Percentiles rank a stretch among this genome's conserved stretches.
Evolutionary conservation across 169 alveolate genomes (phyloP).

Genomic region (Cryptosporidium ryanae): DNA sequence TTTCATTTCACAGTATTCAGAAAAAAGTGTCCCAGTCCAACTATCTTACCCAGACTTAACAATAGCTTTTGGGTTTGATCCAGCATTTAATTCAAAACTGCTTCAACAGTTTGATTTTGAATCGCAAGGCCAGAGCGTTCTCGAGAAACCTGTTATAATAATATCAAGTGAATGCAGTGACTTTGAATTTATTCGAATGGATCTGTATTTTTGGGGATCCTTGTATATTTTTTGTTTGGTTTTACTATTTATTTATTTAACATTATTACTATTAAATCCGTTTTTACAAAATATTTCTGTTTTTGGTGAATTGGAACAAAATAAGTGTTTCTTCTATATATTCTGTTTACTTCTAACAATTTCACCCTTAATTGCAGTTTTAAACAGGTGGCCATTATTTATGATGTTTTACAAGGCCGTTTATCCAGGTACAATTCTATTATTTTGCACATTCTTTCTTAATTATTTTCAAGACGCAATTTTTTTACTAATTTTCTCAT

Average conservation of each 20-base stretch:
- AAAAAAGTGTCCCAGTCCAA: constrained; percentile 20
- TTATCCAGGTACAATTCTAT: constrained; percentile 6
- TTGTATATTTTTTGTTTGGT: constrained; percentile 2
- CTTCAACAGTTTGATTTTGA: constrained; percentile 1
- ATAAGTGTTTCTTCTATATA: constrained; percentile 1
- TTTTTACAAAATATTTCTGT: neutral
- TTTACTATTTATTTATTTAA: neutral
- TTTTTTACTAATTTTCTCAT: neutral
- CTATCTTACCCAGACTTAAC: constrained; percentile 22
- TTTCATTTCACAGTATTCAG: neutral
- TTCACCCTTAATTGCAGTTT: constrained; percentile 33
- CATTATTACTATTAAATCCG: neutral
- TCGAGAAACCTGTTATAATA: constrained; percentile 43
- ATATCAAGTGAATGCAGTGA: constrained; percentile 44
- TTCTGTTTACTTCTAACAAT: constrained; percentile 9
- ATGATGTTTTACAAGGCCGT: constrained; percentile 62
- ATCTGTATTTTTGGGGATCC: constrained; percentile 53
- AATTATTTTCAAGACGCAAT: constrained; percentile 26
- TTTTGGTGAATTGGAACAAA: neutral
- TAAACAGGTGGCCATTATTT: constrained; percentile 19
- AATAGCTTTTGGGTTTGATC: constrained; percentile 48
- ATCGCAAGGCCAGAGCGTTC: neutral
- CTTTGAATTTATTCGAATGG: constrained; percentile 12
- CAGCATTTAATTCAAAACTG: neutral
- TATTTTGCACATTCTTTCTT: constrained; percentile 3